A percentile compares a stretch with the other conserved stretches of the same genome.
phyloP scores from a whole-genome alignment of 116 monocot species.

The Zostera marina region DNA sequence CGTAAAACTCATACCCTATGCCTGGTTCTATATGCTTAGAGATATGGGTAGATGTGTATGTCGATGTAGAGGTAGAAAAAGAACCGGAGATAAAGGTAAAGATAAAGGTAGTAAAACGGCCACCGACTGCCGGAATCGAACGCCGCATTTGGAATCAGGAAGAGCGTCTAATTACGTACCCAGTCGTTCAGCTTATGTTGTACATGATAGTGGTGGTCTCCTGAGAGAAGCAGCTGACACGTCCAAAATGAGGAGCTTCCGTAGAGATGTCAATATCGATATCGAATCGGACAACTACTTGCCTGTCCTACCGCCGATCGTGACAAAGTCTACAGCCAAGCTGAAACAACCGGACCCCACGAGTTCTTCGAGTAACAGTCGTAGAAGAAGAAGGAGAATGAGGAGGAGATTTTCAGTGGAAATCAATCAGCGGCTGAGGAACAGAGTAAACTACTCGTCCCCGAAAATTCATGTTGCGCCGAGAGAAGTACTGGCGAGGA shows the following conservation, averaged over 20 bases:
- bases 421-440: conserved; percentile 15
- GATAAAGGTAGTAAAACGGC: no score
- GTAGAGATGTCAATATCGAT: no score
- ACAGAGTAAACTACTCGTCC: conserved; percentile 14
- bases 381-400: conserved; percentile 10
- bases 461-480: conserved; percentile 14
- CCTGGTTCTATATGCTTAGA: conserved; percentile 85
- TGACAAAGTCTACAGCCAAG: no score
- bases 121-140: background rate
- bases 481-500: conserved; percentile 9
- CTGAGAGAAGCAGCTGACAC: conserved; percentile 3
- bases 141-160: conserved; percentile 16
- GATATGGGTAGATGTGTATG: conserved; percentile 38
- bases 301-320: no score
- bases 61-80: no score
- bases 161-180: conserved; percentile 68
- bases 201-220: conserved; percentile 2
- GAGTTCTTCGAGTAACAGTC: conserved; percentile 19
- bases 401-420: conserved; percentile 14
- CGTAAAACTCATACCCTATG: conserved; percentile 81
- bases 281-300: no score
- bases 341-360: background rate
- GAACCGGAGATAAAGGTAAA: no score
- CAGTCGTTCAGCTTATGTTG: no score
- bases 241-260: background rate